phyloP scores from a whole-genome alignment of 2,329 filamentous ascomycete species.

The Pyrenophora seminiperda region DNA sequence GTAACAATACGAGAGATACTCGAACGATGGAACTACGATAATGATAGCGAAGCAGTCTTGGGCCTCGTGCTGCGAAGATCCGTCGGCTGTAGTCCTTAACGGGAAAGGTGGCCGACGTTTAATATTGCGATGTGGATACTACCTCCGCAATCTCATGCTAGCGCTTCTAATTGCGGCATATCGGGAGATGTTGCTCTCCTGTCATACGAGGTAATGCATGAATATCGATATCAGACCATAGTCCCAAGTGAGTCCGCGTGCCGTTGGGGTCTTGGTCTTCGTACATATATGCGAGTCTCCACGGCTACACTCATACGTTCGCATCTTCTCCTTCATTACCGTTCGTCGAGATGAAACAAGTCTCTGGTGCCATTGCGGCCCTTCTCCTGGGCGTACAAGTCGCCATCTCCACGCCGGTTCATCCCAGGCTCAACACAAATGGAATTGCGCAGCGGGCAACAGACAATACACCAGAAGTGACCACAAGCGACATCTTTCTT shows the following conservation, averaged over 20 bases:
- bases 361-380: slow-evolving; percentile 6
- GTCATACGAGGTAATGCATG: slow-evolving; percentile 8
- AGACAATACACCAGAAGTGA: background rate
- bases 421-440: background rate
- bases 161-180: slow-evolving; percentile 2
- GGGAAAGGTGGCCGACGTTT: slow-evolving; percentile 3
- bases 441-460: background rate
- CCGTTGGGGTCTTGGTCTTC: slow-evolving; percentile 6
- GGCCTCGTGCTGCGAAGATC: background rate
- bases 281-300: slow-evolving; percentile 3
- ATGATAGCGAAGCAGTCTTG: no score
- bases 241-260: background rate
- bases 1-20: no score
- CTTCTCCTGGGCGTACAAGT: slow-evolving; percentile 8
- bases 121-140: slow-evolving; percentile 9
- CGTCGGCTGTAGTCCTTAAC: background rate
- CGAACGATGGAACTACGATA: no score
- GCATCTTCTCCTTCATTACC: background rate
- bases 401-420: background rate
- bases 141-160: slow-evolving; percentile 4
- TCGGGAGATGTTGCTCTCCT: background rate
- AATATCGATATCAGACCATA: background rate
- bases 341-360: background rate
- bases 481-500: background rate
- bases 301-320: background rate